Evolutionary conservation across 495 filamentous ascomycete genomes (phyloP), one percentile per base, ranked within the genome.

Genomic region (Hypoxylon rickii): DNA sequence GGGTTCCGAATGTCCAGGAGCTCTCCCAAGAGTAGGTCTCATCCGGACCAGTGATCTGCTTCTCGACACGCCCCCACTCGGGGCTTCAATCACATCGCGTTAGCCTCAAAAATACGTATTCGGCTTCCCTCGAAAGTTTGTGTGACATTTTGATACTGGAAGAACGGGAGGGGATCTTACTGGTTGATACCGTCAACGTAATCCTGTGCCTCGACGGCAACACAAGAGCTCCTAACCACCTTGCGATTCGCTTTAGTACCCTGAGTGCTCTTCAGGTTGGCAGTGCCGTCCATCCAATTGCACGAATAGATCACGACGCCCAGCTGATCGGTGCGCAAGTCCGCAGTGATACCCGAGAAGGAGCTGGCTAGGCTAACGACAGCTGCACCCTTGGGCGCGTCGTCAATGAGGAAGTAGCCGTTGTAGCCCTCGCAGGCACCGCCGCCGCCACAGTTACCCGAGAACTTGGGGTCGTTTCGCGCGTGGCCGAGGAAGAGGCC

Each of bases 101-200:
- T 47, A 68, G 61, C 53, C 37, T 13, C 19, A 36, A 24, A 29
- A 19, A n/a, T n/a, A n/a, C n/a, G n/a, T n/a, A n/a, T n/a, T n/a
- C n/a, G n/a, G n/a, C n/a, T n/a, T n/a, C n/a, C n/a, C n/a, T n/a
- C n/a, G n/a, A n/a, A n/a, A n/a, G n/a, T n/a, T n/a, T n/a, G n/a
- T n/a, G n/a, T n/a, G n/a, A n/a, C n/a, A n/a, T n/a, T n/a, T n/a
- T n/a, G n/a, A n/a, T n/a, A n/a, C n/a, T n/a, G n/a, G n/a, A 24
- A 19, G 39, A 22, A 37, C 33, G 39, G 34, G 24, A 17, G 1
- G 2, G 34, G 24, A 42, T 72, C 78, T 65, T 63, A 81, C 83
- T 89, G 75, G 60, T 91, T 91, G 60, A 92, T 88, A 11, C 81
- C 88, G 71, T 91, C 87, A 51, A 87, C 87, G 76, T 85, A 92